Evolutionary conservation across 1,284 basidiomycete genomes (phyloP).

Genomic region (Waitea zeae): DNA sequence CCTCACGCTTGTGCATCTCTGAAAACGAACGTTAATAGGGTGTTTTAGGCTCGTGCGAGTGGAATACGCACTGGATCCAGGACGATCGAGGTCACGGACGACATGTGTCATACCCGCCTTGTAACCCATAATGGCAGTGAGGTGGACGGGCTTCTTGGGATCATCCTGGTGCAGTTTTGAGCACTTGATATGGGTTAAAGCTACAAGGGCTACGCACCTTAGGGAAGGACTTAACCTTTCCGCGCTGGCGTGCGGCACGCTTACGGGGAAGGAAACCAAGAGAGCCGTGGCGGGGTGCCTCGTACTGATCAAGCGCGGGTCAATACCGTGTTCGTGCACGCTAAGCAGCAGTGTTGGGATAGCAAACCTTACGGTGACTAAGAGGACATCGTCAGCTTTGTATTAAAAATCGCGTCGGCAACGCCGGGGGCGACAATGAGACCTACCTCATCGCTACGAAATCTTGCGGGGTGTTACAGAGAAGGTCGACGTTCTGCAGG

Average conservation of each 20-base stretch:
- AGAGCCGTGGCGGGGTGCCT: conserved; percentile 90
- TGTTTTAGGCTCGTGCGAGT: neutral
- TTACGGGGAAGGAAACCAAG: conserved; percentile 90
- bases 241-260: conserved; percentile 88
- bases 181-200: conserved; percentile 3
- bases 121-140: conserved; percentile 98
- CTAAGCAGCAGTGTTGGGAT: neutral
- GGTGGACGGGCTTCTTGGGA: conserved; percentile 97
- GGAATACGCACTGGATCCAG: conserved; percentile 75
- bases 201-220: conserved; percentile 34
- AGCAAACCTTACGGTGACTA: conserved; percentile 24
- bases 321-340: conserved; percentile 3
- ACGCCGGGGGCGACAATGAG: too few relatives aligned
- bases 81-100: conserved; percentile 97
- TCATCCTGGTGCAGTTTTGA: conserved; percentile 59
- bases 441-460: too few relatives aligned
- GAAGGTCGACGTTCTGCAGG: too few relatives aligned
- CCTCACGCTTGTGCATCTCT: conserved; percentile 99
- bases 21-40: conserved; percentile 7
- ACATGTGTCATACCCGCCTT: conserved; percentile 99
- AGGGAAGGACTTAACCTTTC: conserved; percentile 97
- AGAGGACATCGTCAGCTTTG: too few relatives aligned
- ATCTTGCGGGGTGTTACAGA: too few relatives aligned
- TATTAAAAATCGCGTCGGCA: too few relatives aligned
- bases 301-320: conserved; percentile 40